A percentile compares a stretch with the other conserved stretches of the same genome.
Conservation (phyloP, 371 early-diverging fungal genomes). For the Mortierella sp. region DNA sequence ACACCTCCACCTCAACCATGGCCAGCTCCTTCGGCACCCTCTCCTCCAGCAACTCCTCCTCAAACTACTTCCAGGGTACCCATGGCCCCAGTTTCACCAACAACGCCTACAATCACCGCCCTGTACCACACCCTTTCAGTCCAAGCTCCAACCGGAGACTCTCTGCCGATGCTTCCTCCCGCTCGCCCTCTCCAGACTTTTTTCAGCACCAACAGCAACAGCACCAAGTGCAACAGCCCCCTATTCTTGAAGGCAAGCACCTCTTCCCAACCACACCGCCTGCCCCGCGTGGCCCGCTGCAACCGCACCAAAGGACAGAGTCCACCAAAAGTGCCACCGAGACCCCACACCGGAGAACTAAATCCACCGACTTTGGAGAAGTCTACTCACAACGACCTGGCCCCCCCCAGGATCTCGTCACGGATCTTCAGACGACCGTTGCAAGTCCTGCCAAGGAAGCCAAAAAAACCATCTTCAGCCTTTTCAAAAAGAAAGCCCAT, state of each 20-base stretch:
- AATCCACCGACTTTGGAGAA: slow-evolving; percentile 51
- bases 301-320: slow-evolving; percentile 17
- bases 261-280: slow-evolving; percentile 27
- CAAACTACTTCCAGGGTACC: slow-evolving; percentile 12
- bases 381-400: slow-evolving; percentile 43
- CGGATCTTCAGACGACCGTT: slow-evolving; percentile 20
- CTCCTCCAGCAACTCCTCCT: slow-evolving; percentile 13
- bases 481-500: slow-evolving; percentile 42
- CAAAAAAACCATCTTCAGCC: slow-evolving; percentile 41
- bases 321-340: slow-evolving; percentile 18
- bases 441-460: slow-evolving; percentile 47
- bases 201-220: slow-evolving; percentile 6
- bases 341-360: slow-evolving; percentile 42
- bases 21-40: slow-evolving; percentile 8
- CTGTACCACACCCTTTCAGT: slow-evolving; percentile 39
- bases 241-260: slow-evolving; percentile 15
- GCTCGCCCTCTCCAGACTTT: slow-evolving; percentile 42
- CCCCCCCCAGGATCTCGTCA: slow-evolving; percentile 26
- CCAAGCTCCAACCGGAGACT: slow-evolving; percentile 38
- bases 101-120: slow-evolving; percentile 21
- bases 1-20: slow-evolving; percentile 7
- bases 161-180: slow-evolving; percentile 45
- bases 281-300: slow-evolving; percentile 15
- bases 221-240: not conserved
- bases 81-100: slow-evolving; percentile 18